phyloP scores from a whole-genome alignment of 192 early-diverging fungal species.

The Podochytrium sp. region DNA sequence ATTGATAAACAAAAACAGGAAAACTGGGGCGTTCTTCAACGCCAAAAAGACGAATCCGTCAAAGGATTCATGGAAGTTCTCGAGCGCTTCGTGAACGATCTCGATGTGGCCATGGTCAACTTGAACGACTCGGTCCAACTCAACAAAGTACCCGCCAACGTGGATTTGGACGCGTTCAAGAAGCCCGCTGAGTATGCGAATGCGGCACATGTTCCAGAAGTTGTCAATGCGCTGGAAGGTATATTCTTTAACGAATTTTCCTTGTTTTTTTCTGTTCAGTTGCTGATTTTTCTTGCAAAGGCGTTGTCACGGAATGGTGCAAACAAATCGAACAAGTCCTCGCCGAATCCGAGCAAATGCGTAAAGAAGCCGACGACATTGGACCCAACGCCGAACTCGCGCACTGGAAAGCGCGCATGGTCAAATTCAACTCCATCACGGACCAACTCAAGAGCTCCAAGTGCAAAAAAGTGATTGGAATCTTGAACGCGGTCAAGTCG shows the following conservation, averaged over 20 bases:
- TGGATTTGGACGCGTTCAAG: conserved; percentile 62
- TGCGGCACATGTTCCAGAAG: conserved; percentile 60
- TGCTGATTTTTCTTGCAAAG: conserved; percentile 21
- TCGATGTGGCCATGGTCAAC: conserved; percentile 72
- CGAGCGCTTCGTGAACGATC: conserved; percentile 61
- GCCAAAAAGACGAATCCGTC: conserved; percentile 57
- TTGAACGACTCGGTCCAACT: conserved; percentile 65
- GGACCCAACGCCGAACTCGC: conserved; percentile 72
- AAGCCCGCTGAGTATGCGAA: conserved; percentile 61
- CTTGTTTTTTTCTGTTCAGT: neutral
- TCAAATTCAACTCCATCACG: conserved; percentile 71
- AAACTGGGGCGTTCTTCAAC: conserved; percentile 60
- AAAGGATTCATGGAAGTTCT: conserved; percentile 61
- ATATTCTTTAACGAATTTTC: too few species aligned
- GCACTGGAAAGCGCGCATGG: conserved; percentile 73
- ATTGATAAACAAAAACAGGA: conserved; percentile 40
- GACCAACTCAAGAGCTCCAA: conserved; percentile 62
- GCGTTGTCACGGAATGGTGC: conserved; percentile 65
- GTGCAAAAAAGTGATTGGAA: conserved; percentile 72
- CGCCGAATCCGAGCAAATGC: conserved; percentile 68
- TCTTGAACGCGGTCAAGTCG: conserved; percentile 64
- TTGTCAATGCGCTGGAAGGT: conserved; percentile 63
- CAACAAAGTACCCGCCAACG: conserved; percentile 38
- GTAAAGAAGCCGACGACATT: conserved; percentile 73
- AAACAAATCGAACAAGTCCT: conserved; percentile 73